Base-by-base conservation (phyloP, 345 rosid genomes). In the Bruguiera sexangula region DNA sequence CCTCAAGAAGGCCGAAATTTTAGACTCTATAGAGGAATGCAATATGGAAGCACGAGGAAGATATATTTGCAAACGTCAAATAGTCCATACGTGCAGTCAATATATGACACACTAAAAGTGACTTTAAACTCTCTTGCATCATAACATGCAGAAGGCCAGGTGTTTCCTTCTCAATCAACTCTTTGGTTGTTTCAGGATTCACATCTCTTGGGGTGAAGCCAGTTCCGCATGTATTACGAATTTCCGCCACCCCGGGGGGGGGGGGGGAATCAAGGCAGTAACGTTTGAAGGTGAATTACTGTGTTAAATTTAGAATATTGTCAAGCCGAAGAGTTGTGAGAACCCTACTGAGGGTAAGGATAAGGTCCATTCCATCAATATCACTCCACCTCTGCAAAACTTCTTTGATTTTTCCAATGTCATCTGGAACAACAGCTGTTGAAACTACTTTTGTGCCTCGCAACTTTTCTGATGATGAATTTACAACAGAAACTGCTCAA, bases 121-220 rank as follows among this genome's bases (percentile, higher is more conserved):
- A 98, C 96, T 95, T 95, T 70, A 95, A 81, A 78, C 98, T 95
- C 83, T 90, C 92, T 79, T 87, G 99, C 93, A 85, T 88, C 99
- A 92, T 94, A 65, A 84, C 98, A 83, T 83, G 83, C 75, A 86
- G 79, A 63, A 95, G 90, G 73, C 96, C 99, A 1, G 92, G 99
- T 63, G 97, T 83, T 87, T 90, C 96, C 78, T 79, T 90, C 87
- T 90, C 78, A 71, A 92, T 92, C 82, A 92, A 57, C 78, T 82
- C 76, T 74, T 95, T 92, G 18, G 97, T 89, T 77, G 97, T 97
- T 85, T 94, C 97, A 67, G 97, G 99, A 68, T 97, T 90, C 78
- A 95, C 92, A 74, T 90, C 98, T 83, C 99, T 90, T 2, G 98
- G 97, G 22, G 90, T 87, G 78, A 82, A 95, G 77, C 97, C 99